Conservation (phyloP, 2,329 filamentous ascomycete genomes). For the Calonectria naviculata region DNA sequence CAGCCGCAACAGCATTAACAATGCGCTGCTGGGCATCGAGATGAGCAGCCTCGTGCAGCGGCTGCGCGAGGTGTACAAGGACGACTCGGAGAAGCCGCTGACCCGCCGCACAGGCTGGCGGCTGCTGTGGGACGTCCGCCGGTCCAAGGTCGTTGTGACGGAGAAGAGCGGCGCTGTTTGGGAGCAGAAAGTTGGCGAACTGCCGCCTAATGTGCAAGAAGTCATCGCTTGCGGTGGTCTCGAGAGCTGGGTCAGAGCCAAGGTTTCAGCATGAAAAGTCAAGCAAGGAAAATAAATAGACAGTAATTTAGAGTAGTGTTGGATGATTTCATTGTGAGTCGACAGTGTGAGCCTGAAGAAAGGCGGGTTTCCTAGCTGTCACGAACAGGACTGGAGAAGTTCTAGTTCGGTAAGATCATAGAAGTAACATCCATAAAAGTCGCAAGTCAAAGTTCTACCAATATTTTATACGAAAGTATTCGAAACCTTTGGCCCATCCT, state of each 20-base stretch:
- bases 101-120: slow-evolving; percentile 78
- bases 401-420: too few species aligned
- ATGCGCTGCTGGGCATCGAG: slow-evolving; percentile 78
- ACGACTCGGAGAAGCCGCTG: slow-evolving; percentile 3
- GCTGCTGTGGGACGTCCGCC: slow-evolving; percentile 80
- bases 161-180: slow-evolving; percentile 76
- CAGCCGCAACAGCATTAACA: slow-evolving; percentile 81
- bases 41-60: slow-evolving; percentile 73
- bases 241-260: slow-evolving; percentile 82
- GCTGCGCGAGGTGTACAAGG: slow-evolving; percentile 69
- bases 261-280: slow-evolving; percentile 56
- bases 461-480: too few species aligned
- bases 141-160: slow-evolving; percentile 76
- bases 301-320: too few species aligned
- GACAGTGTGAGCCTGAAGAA: too few species aligned
- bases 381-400: too few species aligned
- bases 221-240: slow-evolving; percentile 82
- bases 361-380: too few species aligned
- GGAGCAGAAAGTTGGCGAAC: slow-evolving; percentile 83
- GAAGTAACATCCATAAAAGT: too few species aligned
- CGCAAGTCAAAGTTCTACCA: too few species aligned
- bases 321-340: too few species aligned
- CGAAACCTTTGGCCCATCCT: too few species aligned
- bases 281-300: too few species aligned
- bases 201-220: slow-evolving; percentile 86